Evolutionary conservation across 768 basidiomycete genomes (phyloP).

Genomic region (Holtermannia corniformis): DNA sequence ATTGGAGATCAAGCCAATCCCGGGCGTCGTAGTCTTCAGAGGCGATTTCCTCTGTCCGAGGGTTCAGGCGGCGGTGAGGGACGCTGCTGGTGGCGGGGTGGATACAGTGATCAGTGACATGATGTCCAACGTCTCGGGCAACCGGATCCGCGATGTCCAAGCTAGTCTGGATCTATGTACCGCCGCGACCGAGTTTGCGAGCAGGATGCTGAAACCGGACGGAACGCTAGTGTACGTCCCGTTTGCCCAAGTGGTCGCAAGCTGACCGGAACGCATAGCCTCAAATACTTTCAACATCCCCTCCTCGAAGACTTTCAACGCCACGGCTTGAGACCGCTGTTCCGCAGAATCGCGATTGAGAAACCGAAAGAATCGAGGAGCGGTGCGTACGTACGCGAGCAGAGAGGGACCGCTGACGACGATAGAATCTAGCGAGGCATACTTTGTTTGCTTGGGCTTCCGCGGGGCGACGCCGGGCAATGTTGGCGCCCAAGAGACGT

Average conservation of each 20-base stretch:
- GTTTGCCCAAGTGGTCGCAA: slow-evolving; percentile 33
- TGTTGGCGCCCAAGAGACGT: no score
- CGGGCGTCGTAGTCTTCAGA: slow-evolving; percentile 61
- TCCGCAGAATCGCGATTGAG: slow-evolving; percentile 56
- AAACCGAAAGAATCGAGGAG: slow-evolving; percentile 76
- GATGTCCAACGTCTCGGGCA: slow-evolving; percentile 74
- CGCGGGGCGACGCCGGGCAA: no score
- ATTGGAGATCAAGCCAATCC: slow-evolving; percentile 60
- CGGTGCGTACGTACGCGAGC: slow-evolving; percentile 15
- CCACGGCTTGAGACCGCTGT: slow-evolving; percentile 53
- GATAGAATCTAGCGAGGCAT: slow-evolving; percentile 65
- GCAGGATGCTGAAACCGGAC: slow-evolving; percentile 46
- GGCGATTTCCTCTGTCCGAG: slow-evolving; percentile 64
- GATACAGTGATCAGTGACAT: slow-evolving; percentile 85
- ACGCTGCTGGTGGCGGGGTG: slow-evolving; percentile 44
- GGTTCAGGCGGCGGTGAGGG: slow-evolving; percentile 44
- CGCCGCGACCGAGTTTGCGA: slow-evolving; percentile 62
- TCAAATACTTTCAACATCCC: slow-evolving; percentile 80
- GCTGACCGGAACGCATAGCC: slow-evolving; percentile 43
- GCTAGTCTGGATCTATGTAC: slow-evolving; percentile 62
- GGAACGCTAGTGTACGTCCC: slow-evolving; percentile 20
- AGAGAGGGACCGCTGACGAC: background rate
- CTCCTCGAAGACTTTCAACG: slow-evolving; percentile 56
- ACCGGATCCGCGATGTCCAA: slow-evolving; percentile 56
- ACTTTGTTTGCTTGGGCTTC: slow-evolving; percentile 73